Evolutionary conservation across 208 protist species (phyloP).

Genomic region (Trypanosomatidae sp.): DNA sequence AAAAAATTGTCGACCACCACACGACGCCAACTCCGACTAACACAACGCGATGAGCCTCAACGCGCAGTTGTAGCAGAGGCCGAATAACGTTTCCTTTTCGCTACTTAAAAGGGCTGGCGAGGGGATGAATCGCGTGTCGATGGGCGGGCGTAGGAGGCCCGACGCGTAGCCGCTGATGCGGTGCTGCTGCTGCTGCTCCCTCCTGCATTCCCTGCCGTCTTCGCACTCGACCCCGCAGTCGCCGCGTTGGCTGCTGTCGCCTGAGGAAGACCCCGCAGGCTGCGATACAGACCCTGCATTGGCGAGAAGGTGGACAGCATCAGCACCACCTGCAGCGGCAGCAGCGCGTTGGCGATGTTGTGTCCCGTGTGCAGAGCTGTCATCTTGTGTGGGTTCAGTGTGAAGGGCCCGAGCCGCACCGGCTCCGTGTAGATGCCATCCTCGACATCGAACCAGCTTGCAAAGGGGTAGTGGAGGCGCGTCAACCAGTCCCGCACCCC

Average conservation of each 20-base stretch:
- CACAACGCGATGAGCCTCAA: too few species aligned
- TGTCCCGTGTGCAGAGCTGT: conserved; percentile 64
- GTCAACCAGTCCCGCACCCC: conserved; percentile 32
- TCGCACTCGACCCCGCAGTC: not conserved
- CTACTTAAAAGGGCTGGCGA: too few species aligned
- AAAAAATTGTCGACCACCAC: too few species aligned
- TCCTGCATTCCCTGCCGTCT: not conserved
- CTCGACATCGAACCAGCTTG: conserved; percentile 47
- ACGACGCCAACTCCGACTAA: too few species aligned
- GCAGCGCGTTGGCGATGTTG: conserved; percentile 61
- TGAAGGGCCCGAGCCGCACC: conserved; percentile 35
- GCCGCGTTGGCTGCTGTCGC: not conserved
- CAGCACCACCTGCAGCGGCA: conserved; percentile 62
- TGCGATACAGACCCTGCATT: conserved; percentile 19
- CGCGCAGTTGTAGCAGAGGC: too few species aligned
- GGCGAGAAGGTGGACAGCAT: conserved; percentile 44
- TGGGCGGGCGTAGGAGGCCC: too few species aligned
- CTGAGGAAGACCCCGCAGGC: not conserved
- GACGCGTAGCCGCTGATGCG: too few species aligned
- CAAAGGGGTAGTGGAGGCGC: conserved; percentile 51
- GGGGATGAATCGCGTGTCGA: too few species aligned
- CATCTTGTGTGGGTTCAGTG: conserved; percentile 53
- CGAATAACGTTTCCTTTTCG: too few species aligned
- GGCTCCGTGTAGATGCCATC: conserved; percentile 43
- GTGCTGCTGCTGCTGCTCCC: too few species aligned